phyloP scores from a whole-genome alignment of 371 early-diverging fungal genomes.

The Sanchytrium tribonematis region DNA sequence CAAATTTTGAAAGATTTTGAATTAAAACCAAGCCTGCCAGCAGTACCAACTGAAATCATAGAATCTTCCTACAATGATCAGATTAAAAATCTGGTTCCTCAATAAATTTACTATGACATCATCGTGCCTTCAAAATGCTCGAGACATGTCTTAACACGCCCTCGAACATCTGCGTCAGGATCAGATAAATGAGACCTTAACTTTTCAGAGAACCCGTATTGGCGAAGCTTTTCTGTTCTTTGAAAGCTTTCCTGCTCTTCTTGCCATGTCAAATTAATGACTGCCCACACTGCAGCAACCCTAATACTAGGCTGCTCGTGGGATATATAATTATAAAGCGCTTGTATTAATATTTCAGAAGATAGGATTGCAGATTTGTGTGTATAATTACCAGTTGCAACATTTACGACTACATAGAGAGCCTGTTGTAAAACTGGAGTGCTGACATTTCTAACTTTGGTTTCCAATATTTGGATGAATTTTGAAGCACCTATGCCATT shows the following conservation, averaged over 20 bases:
- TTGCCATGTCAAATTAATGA: constrained; percentile 51
- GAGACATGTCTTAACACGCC: constrained; percentile 38
- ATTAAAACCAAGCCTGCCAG: not conserved
- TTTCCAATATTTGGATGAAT: constrained; percentile 32
- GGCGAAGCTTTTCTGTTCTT: constrained; percentile 16
- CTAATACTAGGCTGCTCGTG: constrained; percentile 32
- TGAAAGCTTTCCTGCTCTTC: constrained; percentile 23
- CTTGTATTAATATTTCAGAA: not conserved
- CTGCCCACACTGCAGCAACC: constrained; percentile 42
- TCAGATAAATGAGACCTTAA: constrained; percentile 17
- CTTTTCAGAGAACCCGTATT: constrained; percentile 27
- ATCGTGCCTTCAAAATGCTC: constrained; percentile 19
- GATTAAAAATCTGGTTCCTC: too few species aligned
- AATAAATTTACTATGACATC: constrained; percentile 3
- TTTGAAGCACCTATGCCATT: constrained; percentile 31
- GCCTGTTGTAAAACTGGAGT: constrained; percentile 17
- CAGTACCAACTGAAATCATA: too few species aligned
- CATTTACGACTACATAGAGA: constrained; percentile 34
- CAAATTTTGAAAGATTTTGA: not conserved
- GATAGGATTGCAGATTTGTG: constrained; percentile 19
- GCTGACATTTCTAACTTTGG: constrained; percentile 11
- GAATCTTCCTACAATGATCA: too few species aligned
- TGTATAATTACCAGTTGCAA: constrained; percentile 33
- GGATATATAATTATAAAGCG: not conserved
- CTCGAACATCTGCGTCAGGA: constrained; percentile 34